Evolutionary conservation across 2,329 filamentous ascomycete genomes (phyloP).

Genomic region (Fusarium sp.): DNA sequence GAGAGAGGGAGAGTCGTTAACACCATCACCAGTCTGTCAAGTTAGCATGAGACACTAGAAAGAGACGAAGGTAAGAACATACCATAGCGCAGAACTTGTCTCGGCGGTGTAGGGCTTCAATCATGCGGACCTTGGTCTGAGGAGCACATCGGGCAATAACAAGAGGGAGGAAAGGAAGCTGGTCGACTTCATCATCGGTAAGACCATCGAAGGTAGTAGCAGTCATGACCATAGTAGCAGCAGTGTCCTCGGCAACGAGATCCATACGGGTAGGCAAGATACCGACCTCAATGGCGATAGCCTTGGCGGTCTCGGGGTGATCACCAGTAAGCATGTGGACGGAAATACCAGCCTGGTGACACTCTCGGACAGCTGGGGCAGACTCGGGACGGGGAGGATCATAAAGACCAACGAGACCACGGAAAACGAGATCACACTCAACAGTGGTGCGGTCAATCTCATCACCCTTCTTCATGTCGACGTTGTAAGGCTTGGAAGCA

Average conservation of each 20-base stretch:
- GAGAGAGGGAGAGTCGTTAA: slow-evolving; percentile 76
- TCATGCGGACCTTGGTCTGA: slow-evolving; percentile 77
- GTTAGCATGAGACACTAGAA: slow-evolving; percentile 5
- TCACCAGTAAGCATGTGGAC: slow-evolving; percentile 76
- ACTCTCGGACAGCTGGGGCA: slow-evolving; percentile 64
- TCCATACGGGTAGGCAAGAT: slow-evolving; percentile 62
- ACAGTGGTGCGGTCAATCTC: slow-evolving; percentile 61
- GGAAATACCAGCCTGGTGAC: slow-evolving; percentile 68
- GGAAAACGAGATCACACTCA: slow-evolving; percentile 68
- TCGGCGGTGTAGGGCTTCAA: slow-evolving; percentile 73
- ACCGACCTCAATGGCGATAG: slow-evolving; percentile 68
- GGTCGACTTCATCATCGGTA: slow-evolving; percentile 69
- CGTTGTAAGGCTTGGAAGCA: slow-evolving; percentile 56
- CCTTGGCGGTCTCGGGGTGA: slow-evolving; percentile 68
- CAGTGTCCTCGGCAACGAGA: slow-evolving; percentile 59
- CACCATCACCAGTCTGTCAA: slow-evolving; percentile 70
- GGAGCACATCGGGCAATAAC: slow-evolving; percentile 76
- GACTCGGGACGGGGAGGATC: slow-evolving; percentile 76
- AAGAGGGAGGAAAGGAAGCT: slow-evolving; percentile 69
- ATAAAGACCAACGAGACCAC: slow-evolving; percentile 74
- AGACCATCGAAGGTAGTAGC: slow-evolving; percentile 70
- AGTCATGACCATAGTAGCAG: slow-evolving; percentile 69
- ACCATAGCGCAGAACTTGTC: slow-evolving; percentile 72
- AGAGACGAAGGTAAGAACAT: slow-evolving; percentile 1
- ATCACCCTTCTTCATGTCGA: slow-evolving; percentile 50